Conservation (phyloP, 2,329 filamentous ascomycete species). For the Hypomyces rosellus region DNA sequence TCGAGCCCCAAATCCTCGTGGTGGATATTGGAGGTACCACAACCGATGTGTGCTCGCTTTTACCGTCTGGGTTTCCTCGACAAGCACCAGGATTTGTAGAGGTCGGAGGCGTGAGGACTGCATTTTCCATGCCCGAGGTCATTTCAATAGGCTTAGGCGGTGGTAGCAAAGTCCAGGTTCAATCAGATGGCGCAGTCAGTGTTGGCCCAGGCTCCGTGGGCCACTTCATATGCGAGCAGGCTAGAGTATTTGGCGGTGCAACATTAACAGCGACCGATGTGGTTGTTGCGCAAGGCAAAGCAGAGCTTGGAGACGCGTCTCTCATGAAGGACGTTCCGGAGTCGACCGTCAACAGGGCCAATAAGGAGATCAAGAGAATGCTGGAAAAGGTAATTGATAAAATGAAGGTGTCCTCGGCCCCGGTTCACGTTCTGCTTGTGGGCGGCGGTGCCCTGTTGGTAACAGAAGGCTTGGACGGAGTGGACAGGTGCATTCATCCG, state of each 20-base stretch:
- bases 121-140: conserved; percentile 52
- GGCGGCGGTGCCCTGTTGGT: conserved; percentile 51
- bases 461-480: conserved; percentile 41
- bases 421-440: conserved; percentile 47
- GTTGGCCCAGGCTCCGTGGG: conserved; percentile 55
- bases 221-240: conserved; percentile 40
- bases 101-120: conserved; percentile 52
- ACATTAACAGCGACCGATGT: conserved; percentile 49
- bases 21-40: conserved; percentile 58
- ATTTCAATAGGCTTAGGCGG: conserved; percentile 52
- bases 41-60: conserved; percentile 51
- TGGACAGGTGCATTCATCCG: conserved; percentile 44
- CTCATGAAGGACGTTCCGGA: conserved; percentile 22
- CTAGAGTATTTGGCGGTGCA: conserved; percentile 47
- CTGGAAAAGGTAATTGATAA: conserved; percentile 47
- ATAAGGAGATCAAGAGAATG: conserved; percentile 35
- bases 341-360: conserved; percentile 16
- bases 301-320: conserved; percentile 23
- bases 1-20: conserved; percentile 35
- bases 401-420: conserved; percentile 50
- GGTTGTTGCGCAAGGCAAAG: conserved; percentile 32
- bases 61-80: conserved; percentile 53
- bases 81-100: conserved; percentile 54
- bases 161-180: conserved; percentile 31
- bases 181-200: conserved; percentile 23